Evolutionary conservation across 371 early-diverging fungal species (phyloP), one percentile per base, ranked within the genome.

Genomic region (Circinella minor): DNA sequence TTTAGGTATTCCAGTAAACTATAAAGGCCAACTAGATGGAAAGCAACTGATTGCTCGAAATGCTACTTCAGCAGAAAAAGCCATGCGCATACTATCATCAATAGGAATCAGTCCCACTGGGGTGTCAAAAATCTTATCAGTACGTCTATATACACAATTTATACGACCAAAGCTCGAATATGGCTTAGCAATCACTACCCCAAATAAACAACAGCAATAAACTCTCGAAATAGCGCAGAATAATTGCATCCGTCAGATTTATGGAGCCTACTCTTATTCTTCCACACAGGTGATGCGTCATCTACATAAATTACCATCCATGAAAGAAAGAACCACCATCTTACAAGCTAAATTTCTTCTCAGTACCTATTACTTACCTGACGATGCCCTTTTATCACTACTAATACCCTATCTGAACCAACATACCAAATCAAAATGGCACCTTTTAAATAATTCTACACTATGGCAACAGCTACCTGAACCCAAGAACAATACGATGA

Each of bases 241-340:
- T 48, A 18, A 15, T 4, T 74, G 74, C 43, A 49, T 77, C 1
- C 59, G 77, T 15, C 63, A 69, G 49, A 46, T 55, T 7, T 70
- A 68, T 7, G 72, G 71, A 20, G 69, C 71, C 0, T 71, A 68
- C 51, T 39, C 9, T 3, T 64, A 61, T 4, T 43, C 73, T 0
- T 72, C 74, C 0, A 74, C 71, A 20, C 65, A 36, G 4, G 68
- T 74, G 46, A 65, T 74, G 37, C 69, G 60, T 18, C 74, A 72
- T 38, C 49, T 77, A 17, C 18, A 37, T 13, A 61, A 66, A 14
- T 55, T 74, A 6, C 72, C 71, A 0, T 20, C 57, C 0, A 76
- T 76, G 73, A 9, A 10, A 0, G 57, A 63, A 9, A 60, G 73
- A 0, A 18, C 54, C 4, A 4, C 14, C 4, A 71, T 60, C 27